Evolutionary conservation across 1,284 basidiomycete species (phyloP).

Genomic region (Cutaneotrichosporon sp.): DNA sequence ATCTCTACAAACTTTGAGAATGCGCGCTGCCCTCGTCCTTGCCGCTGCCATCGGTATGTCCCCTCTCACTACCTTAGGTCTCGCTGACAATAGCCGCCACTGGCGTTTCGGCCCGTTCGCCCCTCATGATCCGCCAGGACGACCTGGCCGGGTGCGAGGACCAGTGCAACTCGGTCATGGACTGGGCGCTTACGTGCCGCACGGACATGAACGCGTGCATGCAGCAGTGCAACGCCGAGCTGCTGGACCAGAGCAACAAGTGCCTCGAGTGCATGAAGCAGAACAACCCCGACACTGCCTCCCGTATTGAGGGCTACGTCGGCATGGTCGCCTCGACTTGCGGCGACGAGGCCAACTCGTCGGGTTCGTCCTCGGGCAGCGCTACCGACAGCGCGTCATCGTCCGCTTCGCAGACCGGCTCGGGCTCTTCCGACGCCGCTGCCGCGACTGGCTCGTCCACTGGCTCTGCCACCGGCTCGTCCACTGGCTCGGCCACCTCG

Average conservation of each 20-base stretch:
- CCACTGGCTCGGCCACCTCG: background rate
- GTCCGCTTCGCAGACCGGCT: background rate
- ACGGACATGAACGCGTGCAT: conserved; percentile 15
- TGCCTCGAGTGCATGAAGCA: conserved; percentile 14
- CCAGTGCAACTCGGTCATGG: conserved; percentile 16
- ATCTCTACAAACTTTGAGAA: conserved; percentile 1
- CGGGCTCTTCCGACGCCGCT: background rate
- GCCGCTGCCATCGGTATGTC: conserved; percentile 13
- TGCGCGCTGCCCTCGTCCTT: conserved; percentile 10
- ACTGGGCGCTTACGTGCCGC: conserved; percentile 17
- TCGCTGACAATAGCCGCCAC: conserved; percentile 10
- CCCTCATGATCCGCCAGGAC: conserved; percentile 8
- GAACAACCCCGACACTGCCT: conserved; percentile 9
- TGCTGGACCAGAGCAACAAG: conserved; percentile 6
- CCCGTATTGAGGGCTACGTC: conserved; percentile 6
- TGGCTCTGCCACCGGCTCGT: background rate
- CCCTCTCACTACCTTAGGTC: too few species aligned
- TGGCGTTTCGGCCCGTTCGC: conserved; percentile 1
- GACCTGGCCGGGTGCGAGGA: conserved; percentile 14
- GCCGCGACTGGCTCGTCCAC: too few species aligned
- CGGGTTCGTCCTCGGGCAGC: conserved; percentile 2
- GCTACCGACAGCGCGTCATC: background rate
- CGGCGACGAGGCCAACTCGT: conserved; percentile 5
- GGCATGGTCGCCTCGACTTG: conserved; percentile 13
- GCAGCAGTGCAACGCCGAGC: conserved; percentile 16